phyloP scores from a whole-genome alignment of 164 flowering plant species.

The Magnolia sinica region DNA sequence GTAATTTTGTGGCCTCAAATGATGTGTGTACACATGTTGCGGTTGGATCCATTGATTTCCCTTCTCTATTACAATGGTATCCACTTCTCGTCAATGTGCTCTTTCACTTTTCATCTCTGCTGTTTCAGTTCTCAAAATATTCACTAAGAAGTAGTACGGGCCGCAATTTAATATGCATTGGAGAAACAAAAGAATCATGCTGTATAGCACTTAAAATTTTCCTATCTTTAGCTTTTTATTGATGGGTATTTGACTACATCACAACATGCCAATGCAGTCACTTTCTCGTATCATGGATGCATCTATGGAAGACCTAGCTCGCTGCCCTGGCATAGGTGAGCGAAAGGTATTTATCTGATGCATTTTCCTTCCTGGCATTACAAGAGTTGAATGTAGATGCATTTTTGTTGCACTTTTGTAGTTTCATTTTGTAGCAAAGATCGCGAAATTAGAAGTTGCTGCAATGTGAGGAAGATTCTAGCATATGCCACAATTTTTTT shows the following conservation, averaged over 20 bases:
- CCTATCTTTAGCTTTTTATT: background rate
- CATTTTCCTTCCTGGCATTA: background rate
- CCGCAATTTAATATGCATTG: background rate
- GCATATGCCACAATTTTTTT: too few species aligned
- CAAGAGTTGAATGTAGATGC: background rate
- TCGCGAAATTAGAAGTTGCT: too few species aligned
- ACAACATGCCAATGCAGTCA: constrained; percentile 42
- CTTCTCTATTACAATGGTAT: background rate
- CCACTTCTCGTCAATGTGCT: background rate
- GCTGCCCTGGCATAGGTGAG: constrained; percentile 95
- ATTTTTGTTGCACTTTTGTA: background rate
- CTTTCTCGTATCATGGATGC: constrained; percentile 89
- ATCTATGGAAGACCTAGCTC: constrained; percentile 95
- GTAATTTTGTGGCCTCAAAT: background rate
- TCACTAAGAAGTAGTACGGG: too few species aligned
- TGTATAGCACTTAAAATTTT: background rate
- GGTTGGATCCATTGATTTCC: background rate
- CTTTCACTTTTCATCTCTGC: background rate
- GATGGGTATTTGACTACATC: background rate
- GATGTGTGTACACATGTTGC: too few species aligned
- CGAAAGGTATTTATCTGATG: constrained; percentile 59
- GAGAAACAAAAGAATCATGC: background rate
- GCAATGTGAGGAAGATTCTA: too few species aligned
- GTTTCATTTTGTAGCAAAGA: background rate
- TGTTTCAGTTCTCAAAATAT: background rate